Percentiles rank a stretch among this genome's conserved stretches.
Evolutionary conservation across 768 basidiomycete species (phyloP).

Genomic region (Lactarius hatsudake): DNA sequence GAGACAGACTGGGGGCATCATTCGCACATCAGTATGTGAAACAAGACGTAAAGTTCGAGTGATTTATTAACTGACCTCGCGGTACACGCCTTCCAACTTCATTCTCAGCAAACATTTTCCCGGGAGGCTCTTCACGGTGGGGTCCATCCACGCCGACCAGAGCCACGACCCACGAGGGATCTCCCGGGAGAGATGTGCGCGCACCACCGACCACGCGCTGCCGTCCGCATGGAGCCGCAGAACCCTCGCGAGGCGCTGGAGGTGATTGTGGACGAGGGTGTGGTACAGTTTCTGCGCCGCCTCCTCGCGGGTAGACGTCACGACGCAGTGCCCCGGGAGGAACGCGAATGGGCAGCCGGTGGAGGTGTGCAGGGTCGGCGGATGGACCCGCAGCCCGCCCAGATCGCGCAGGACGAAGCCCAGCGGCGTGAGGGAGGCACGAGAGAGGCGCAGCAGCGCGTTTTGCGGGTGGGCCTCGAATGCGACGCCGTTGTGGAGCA

Average conservation of each 20-base stretch:
- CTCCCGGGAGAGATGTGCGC: conserved; percentile 42
- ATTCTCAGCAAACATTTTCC: conserved; percentile 61
- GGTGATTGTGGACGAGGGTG: conserved; percentile 57
- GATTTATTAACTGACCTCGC: conserved; percentile 43
- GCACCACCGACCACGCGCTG: conserved; percentile 49
- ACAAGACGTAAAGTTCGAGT: neutral
- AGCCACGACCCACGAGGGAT: conserved; percentile 48
- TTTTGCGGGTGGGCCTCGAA: conserved; percentile 65
- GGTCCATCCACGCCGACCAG: conserved; percentile 43
- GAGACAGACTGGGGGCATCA: conserved; percentile 45
- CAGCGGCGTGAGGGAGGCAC: conserved; percentile 40
- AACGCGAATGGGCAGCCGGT: conserved; percentile 52
- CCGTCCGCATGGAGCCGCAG: conserved; percentile 53
- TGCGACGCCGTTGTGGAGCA: conserved; percentile 54
- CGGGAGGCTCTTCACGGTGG: conserved; percentile 34
- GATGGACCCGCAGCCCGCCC: conserved; percentile 55
- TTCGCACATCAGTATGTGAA: neutral
- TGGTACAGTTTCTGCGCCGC: conserved; percentile 58
- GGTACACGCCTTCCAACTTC: conserved; percentile 54
- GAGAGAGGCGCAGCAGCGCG: conserved; percentile 47
- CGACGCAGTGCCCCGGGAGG: conserved; percentile 52
- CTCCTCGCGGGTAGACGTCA: conserved; percentile 46
- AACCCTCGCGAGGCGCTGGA: conserved; percentile 54
- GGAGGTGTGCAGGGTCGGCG: conserved; percentile 45
- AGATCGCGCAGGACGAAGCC: conserved; percentile 59